Conservation (phyloP, 202 grass and related monocot species). For the Hordeum pubiflorum region DNA sequence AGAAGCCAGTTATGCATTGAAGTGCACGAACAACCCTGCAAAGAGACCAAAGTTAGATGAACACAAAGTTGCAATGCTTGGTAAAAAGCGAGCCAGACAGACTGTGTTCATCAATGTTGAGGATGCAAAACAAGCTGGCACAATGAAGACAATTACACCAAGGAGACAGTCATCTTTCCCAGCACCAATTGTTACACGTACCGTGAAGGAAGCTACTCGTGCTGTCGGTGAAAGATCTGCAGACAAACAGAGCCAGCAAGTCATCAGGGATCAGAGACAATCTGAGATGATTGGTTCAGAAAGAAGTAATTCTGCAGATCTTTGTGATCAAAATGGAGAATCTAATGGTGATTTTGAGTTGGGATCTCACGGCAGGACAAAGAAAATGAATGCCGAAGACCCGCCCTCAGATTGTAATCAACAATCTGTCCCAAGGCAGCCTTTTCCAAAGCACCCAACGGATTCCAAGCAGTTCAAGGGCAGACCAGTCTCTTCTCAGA, state of each 20-base stretch:
- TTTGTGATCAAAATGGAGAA: conserved; percentile 52
- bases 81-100: conserved; percentile 84
- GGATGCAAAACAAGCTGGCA: conserved; percentile 84
- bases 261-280: conserved; percentile 54
- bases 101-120: conserved; percentile 95
- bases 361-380: conserved; percentile 29
- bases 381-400: conserved; percentile 49
- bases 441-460: conserved; percentile 42
- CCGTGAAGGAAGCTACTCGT: conserved; percentile 67
- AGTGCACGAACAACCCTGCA: conserved; percentile 60
- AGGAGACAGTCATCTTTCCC: conserved; percentile 82
- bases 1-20: conserved; percentile 84
- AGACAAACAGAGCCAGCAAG: conserved; percentile 51
- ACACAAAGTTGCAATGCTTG: conserved; percentile 88
- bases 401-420: conserved; percentile 31
- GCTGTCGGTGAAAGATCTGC: conserved; percentile 35
- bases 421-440: conserved; percentile 35
- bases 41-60: conserved; percentile 83
- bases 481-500: conserved; percentile 33
- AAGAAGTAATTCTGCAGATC: conserved; percentile 43
- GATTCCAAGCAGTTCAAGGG: conserved; percentile 63
- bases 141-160: conserved; percentile 74
- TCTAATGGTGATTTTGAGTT: conserved; percentile 61
- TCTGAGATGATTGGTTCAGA: conserved; percentile 45
- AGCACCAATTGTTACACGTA: conserved; percentile 76